Base-by-base conservation (phyloP, 2,329 filamentous ascomycete genomes). In the Myriosclerotinia duriaeana region DNA sequence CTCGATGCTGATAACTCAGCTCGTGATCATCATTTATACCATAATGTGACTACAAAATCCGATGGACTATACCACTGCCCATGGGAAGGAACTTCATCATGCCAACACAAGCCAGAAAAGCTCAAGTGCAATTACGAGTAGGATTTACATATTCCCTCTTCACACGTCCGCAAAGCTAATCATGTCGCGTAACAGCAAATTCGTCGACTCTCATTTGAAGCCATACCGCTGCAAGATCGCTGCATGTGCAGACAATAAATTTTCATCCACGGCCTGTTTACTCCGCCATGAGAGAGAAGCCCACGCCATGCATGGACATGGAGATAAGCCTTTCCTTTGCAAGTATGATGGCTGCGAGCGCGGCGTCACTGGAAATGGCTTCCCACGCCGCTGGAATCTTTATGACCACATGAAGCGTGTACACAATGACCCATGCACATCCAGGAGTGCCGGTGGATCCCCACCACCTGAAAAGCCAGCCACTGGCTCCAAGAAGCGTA, bases 71-170 rank as follows among this genome's bases (percentile, higher is more conserved):
- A 95, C 81, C 92, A 96, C 81, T 98, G 94, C 83, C 94, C 94
- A 7, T 95, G 90, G 83, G 88, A 89, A 87, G 73, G 87, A 90
- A 77, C 88, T 68, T 67, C 80, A 42, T 82, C 77, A 75, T 98
- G 94, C 85, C 90, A 86, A 78, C 94, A 97, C 87, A 91, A 91
- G 80, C 87, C 93, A 52, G 95, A 96, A 76, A 95, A 96, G 82
- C 90, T 98, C 74, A 97, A 97, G 86, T 97, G 94, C 88, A 96
- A 97, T 81, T 98, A 97, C 77, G 93, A 97, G 93, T 96, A 89
- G 86, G 92, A 54, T 48, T 34, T n/a, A 55, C 58, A 68, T 22
- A 22, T 6, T 12, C 34, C 44, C 50, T 9, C 17, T 53, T 64
- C 48, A 36, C 38, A 38, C 30, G 48, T 26, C 60, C 66, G 48